A percentile compares a stretch with the other conserved stretches of the same genome.
Evolutionary conservation across 495 filamentous ascomycete species (phyloP).

Genomic region (Oidiodendron maius): DNA sequence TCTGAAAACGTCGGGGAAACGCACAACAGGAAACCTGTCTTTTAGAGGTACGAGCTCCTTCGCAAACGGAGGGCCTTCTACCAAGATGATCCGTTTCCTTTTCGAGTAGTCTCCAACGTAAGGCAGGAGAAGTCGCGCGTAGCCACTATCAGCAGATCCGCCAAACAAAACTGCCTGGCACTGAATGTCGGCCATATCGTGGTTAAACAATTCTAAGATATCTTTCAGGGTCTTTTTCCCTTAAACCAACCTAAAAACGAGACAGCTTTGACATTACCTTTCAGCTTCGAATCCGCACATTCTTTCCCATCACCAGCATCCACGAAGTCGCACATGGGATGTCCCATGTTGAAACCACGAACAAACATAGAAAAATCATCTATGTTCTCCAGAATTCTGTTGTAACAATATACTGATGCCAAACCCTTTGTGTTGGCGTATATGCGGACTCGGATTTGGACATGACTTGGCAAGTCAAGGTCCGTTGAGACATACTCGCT

Average conservation of each 20-base stretch:
- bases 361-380: slow-evolving; percentile 23
- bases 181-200: slow-evolving; percentile 1
- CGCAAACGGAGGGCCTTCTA: not conserved
- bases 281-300: slow-evolving; percentile 31
- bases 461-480: slow-evolving; percentile 9
- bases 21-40: not conserved
- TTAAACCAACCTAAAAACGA: too few species aligned
- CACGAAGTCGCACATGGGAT: slow-evolving; percentile 51
- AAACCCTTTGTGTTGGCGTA: slow-evolving; percentile 32
- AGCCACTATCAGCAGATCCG: not conserved
- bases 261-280: not conserved
- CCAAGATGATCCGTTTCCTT: not conserved
- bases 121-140: slow-evolving; percentile 1
- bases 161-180: not conserved
- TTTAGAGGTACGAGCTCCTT: not conserved
- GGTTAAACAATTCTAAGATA: not conserved
- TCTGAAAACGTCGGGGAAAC: not conserved
- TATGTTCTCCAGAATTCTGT: slow-evolving; percentile 15
- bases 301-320: slow-evolving; percentile 53
- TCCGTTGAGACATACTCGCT: slow-evolving; percentile 27
- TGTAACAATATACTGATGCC: slow-evolving; percentile 23
- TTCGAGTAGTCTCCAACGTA: not conserved
- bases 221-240: not conserved
- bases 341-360: slow-evolving; percentile 48
- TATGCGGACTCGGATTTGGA: slow-evolving; percentile 29